phyloP scores from a whole-genome alignment of 176 grass and related monocot genomes.

The Cenchrus purpureus region DNA sequence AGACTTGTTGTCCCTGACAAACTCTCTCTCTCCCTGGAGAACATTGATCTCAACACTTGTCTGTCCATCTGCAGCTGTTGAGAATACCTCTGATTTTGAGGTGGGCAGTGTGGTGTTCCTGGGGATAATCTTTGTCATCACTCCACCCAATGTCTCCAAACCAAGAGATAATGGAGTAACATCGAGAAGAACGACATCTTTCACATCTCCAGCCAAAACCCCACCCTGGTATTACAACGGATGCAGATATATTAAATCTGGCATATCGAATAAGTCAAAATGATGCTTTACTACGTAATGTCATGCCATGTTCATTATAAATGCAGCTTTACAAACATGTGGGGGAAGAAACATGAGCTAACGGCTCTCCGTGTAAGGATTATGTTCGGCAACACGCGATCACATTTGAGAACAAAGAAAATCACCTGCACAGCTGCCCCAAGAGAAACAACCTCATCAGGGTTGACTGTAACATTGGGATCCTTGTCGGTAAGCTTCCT shows the following conservation, averaged over 20 bases:
- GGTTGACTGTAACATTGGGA: slow-evolving; percentile 98
- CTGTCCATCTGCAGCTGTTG: slow-evolving; percentile 90
- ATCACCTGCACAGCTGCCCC: slow-evolving; percentile 95
- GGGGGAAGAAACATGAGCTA: not conserved
- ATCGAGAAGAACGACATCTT: slow-evolving; percentile 95
- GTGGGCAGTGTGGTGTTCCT: slow-evolving; percentile 93
- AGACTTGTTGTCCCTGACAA: slow-evolving; percentile 95
- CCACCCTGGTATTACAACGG: slow-evolving; percentile 62
- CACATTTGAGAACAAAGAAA: slow-evolving; percentile 31
- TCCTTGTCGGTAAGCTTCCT: slow-evolving; percentile 92
- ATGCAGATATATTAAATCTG: slow-evolving; percentile 16
- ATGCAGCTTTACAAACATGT: not conserved
- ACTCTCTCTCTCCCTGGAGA: slow-evolving; percentile 97
- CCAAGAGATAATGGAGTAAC: slow-evolving; percentile 87
- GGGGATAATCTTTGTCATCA: slow-evolving; percentile 99
- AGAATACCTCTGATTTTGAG: slow-evolving; percentile 99
- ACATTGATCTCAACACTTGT: slow-evolving; percentile 98
- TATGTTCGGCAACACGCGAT: slow-evolving; percentile 1
- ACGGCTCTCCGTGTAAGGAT: not conserved
- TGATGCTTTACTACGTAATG: not conserved
- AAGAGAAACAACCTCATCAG: slow-evolving; percentile 96
- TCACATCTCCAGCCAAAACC: slow-evolving; percentile 93
- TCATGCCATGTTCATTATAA: not conserved
- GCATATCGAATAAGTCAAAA: slow-evolving; percentile 17
- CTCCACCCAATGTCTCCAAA: slow-evolving; percentile 95